phyloP scores from a whole-genome alignment of 2,329 filamentous ascomycete species.

The Plenodomus lindquistii region DNA sequence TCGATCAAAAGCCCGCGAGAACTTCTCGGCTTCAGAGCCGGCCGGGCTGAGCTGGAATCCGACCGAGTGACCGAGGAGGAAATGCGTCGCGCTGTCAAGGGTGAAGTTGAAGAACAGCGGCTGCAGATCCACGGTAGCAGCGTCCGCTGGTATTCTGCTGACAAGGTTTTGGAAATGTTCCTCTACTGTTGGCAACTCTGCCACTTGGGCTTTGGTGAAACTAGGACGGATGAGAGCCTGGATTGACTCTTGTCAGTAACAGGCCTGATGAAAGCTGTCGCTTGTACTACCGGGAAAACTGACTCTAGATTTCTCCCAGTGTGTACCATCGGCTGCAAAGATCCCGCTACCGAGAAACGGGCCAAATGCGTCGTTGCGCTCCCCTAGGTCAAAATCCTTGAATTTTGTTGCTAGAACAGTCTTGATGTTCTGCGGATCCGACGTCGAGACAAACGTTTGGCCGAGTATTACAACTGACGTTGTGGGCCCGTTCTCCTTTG shows the following conservation, averaged over 20 bases:
- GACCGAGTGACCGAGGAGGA: constrained; percentile 42
- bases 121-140: constrained; percentile 40
- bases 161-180: constrained; percentile 32
- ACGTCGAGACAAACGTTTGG: too few relatives aligned
- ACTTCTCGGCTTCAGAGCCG: constrained; percentile 15
- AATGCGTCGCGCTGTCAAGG: constrained; percentile 40
- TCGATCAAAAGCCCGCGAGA: constrained; percentile 24
- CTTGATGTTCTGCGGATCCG: too few relatives aligned
- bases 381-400: constrained; percentile 14
- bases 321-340: constrained; percentile 26
- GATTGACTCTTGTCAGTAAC: too few relatives aligned
- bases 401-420: too few relatives aligned
- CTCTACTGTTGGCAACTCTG: too few relatives aligned
- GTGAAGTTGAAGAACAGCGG: constrained; percentile 47
- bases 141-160: constrained; percentile 11
- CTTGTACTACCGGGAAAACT: too few relatives aligned
- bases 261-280: constrained; percentile 41
- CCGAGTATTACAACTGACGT: too few relatives aligned
- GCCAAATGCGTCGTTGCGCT: constrained; percentile 12
- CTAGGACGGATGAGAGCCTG: too few relatives aligned
- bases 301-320: constrained; percentile 35
- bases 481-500: too few relatives aligned
- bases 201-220: too few relatives aligned
- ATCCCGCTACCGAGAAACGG: constrained; percentile 13
- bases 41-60: constrained; percentile 21